Conservation (phyloP, 345 rosid genomes). For the Corymbia maculata region DNA sequence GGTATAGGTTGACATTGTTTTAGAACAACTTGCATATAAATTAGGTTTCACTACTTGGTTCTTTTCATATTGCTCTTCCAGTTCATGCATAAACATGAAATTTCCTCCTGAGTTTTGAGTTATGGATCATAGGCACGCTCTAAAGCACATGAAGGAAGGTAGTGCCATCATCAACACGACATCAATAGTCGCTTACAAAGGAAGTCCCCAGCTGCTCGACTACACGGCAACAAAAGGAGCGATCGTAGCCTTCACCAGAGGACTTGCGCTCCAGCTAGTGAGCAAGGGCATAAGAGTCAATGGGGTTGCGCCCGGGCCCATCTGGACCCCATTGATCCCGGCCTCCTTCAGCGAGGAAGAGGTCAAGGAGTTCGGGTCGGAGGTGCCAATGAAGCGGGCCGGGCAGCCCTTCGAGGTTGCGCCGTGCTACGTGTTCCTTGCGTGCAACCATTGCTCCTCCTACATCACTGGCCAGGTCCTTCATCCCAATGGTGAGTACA, state of each 20-base stretch:
- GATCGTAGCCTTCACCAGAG: conserved; percentile 66
- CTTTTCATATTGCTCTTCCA: neutral
- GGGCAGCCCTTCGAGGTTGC: conserved; percentile 83
- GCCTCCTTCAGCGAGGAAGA: conserved; percentile 49
- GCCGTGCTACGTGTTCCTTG: conserved; percentile 62
- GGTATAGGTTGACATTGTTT: conserved; percentile 3
- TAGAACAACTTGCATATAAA: neutral
- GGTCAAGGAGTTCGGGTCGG: conserved; percentile 30
- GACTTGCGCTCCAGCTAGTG: conserved; percentile 61
- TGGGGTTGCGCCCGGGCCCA: conserved; percentile 76
- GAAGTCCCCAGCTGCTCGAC: conserved; percentile 43
- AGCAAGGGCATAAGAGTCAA: conserved; percentile 52
- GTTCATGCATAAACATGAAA: neutral
- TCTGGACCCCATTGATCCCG: conserved; percentile 74
- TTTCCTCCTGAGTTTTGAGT: neutral
- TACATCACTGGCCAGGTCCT: conserved; percentile 73
- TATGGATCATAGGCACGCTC: conserved; percentile 27
- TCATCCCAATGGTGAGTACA: conserved; percentile 58
- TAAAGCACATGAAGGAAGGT: conserved; percentile 81
- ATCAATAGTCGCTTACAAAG: conserved; percentile 57
- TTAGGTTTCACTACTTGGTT: neutral
- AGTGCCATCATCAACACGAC: conserved; percentile 69
- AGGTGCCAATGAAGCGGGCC: conserved; percentile 63
- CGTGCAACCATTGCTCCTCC: conserved; percentile 70
- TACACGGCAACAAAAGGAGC: conserved; percentile 76